Evolutionary conservation across 1,284 basidiomycete species (phyloP).

Genomic region (Athelia psychrophila): DNA sequence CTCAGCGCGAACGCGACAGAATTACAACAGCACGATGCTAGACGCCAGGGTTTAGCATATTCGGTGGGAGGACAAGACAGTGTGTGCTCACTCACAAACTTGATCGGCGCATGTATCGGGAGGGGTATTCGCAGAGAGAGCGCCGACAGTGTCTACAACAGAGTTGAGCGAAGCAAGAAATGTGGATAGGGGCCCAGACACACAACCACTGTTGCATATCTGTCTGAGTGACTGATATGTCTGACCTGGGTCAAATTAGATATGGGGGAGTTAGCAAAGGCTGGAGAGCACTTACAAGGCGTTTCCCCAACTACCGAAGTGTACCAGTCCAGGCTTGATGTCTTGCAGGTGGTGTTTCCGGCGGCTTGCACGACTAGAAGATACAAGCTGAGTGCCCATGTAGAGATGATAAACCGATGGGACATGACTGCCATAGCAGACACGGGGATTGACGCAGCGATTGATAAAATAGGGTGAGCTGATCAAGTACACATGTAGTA

Average conservation of each 20-base stretch:
- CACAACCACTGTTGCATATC: conserved; percentile 16
- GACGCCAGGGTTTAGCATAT: background rate
- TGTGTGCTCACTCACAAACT: conserved; percentile 7
- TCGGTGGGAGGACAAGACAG: background rate
- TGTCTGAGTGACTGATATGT: conserved; percentile 16
- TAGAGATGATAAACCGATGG: background rate
- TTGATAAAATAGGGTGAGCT: too few species aligned
- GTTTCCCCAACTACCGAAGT: conserved; percentile 17
- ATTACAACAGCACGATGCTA: conserved; percentile 18
- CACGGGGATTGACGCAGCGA: too few species aligned
- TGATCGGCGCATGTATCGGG: conserved; percentile 17
- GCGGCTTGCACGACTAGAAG: background rate
- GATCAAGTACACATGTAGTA: too few species aligned
- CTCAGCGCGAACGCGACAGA: conserved; percentile 16
- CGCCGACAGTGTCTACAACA: conserved; percentile 1
- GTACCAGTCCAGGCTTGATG: conserved; percentile 14
- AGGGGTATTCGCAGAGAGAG: conserved; percentile 5
- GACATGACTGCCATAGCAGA: too few species aligned
- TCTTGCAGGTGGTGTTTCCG: conserved; percentile 8
- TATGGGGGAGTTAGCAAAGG: background rate
- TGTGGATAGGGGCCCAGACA: background rate
- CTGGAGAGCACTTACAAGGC: conserved; percentile 12
- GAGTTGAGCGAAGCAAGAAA: background rate
- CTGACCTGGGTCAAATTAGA: conserved; percentile 3
- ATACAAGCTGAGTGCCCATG: background rate